Evolutionary conservation across 371 early-diverging fungal species (phyloP).

Genomic region (Saksenaea vasiformis): DNA sequence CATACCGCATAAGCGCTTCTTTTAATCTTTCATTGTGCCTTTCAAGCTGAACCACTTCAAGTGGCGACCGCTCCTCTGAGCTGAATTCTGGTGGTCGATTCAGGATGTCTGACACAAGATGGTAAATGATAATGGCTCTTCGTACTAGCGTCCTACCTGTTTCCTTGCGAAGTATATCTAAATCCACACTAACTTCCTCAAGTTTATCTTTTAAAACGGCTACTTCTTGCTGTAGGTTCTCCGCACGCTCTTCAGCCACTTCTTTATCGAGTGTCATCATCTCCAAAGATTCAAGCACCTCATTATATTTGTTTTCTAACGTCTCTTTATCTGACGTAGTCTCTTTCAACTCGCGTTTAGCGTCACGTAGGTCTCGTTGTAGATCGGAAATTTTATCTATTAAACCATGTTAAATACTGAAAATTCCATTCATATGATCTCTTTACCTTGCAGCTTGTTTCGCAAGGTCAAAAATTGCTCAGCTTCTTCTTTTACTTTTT

Average conservation of each 20-base stretch:
- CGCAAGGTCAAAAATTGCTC: slow-evolving; percentile 69
- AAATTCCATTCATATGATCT: neutral
- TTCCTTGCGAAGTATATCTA: slow-evolving; percentile 72
- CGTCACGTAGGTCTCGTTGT: slow-evolving; percentile 73
- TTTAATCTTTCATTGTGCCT: slow-evolving; percentile 86
- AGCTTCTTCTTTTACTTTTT: slow-evolving; percentile 73
- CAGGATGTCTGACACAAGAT: slow-evolving; percentile 27
- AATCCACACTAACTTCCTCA: slow-evolving; percentile 75
- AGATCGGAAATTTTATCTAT: slow-evolving; percentile 66
- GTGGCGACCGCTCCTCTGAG: slow-evolving; percentile 47
- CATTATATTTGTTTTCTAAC: slow-evolving; percentile 69
- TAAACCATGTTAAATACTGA: neutral
- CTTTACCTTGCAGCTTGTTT: slow-evolving; percentile 65
- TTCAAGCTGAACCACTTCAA: slow-evolving; percentile 71
- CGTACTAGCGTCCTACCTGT: slow-evolving; percentile 33
- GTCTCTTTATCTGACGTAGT: slow-evolving; percentile 60
- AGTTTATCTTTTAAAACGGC: slow-evolving; percentile 77
- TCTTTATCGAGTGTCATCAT: slow-evolving; percentile 90
- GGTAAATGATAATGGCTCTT: neutral
- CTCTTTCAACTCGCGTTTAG: slow-evolving; percentile 62
- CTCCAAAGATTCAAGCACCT: slow-evolving; percentile 78
- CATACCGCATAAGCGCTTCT: slow-evolving; percentile 78
- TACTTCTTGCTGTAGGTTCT: slow-evolving; percentile 76
- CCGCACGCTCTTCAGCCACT: slow-evolving; percentile 88
- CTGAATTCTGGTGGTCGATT: slow-evolving; percentile 36